Evolutionary conservation across 2,329 filamentous ascomycete species (phyloP), one percentile per base, ranked within the genome.

Genomic region (Colletotrichum somersetense): DNA sequence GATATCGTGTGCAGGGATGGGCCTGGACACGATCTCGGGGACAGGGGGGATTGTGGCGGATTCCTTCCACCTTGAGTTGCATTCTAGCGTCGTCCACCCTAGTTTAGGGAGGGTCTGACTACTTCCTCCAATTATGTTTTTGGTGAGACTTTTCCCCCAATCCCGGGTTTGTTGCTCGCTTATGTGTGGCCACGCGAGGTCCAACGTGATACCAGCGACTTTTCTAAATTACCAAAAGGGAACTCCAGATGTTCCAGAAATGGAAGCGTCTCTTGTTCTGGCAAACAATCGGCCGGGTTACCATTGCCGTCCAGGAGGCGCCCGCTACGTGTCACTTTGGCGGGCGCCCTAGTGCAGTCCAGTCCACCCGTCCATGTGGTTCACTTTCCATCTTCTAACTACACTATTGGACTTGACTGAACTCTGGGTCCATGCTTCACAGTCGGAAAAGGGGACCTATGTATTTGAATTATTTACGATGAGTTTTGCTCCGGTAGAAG

Each of bases 121-220:
- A 44, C 23, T 38, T 57, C 68, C 64, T 62, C 66, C 59, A 50
- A 48, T 56, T 14, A 26, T 64, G 33, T 62, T 14, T n/a, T 4
- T 26, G 53, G 58, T 55, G 40, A 55, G 64, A 56, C 55, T 56
- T 59, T 62, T 72, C 66, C 69, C 69, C 69, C 65, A 10, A 55
- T 61, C 66, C 66, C 70, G 66, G 66, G 70, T 35, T 62, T 48
- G 50, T 5, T 40, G 38, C 46, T 72, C 38, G 38, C 62, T 64
- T 53, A 59, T 59, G 70, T 65, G 66, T 59, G 55, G 55, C 70
- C 70, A 70, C 66, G 66, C 64, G 4, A 12, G 12, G 4, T 11
- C 46, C 20, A 5, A 48, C n/a, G n/a, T 23, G 10, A 48, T 23
- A 23, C 3, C 46, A 8, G 23, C 16, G 20, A 5, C 8, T 16